phyloP scores from a whole-genome alignment of 176 grass and related monocot genomes.

The Carex littledalei region DNA sequence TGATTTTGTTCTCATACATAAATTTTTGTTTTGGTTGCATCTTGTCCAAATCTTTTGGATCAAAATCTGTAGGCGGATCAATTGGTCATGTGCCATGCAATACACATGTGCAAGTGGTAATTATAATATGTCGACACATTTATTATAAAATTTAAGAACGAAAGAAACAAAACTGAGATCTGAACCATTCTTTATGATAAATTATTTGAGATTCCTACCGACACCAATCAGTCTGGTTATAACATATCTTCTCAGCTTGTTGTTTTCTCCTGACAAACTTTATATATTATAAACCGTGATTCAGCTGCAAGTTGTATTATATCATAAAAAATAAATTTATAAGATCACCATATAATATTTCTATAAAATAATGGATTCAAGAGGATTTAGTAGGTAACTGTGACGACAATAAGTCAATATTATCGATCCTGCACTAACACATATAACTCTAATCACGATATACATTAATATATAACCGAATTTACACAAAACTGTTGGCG shows the following conservation, averaged over 20 bases:
- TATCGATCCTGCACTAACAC: neutral
- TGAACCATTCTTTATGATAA: neutral
- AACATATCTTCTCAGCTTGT: neutral
- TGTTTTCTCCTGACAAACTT: slow-evolving; percentile 2
- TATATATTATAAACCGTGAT: neutral
- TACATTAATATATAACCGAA: neutral
- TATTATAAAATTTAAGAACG: neutral
- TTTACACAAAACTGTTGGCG: neutral
- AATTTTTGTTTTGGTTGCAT: neutral
- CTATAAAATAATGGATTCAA: neutral
- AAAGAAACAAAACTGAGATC: neutral
- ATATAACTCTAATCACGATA: too few relatives aligned
- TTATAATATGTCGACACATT: neutral
- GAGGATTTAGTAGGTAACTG: neutral
- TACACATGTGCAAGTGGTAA: neutral
- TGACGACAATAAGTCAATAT: neutral
- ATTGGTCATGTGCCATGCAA: neutral
- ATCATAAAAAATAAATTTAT: neutral
- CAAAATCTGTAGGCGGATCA: neutral
- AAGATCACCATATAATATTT: neutral
- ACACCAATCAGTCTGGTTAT: neutral
- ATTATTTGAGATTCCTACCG: neutral
- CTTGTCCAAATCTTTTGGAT: neutral
- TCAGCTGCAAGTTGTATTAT: neutral
- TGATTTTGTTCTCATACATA: neutral